A percentile compares a stretch with the other conserved stretches of the same genome.
phyloP scores from a whole-genome alignment of 1,139 yeast genomes.

The Yamadazyma siamensis region DNA sequence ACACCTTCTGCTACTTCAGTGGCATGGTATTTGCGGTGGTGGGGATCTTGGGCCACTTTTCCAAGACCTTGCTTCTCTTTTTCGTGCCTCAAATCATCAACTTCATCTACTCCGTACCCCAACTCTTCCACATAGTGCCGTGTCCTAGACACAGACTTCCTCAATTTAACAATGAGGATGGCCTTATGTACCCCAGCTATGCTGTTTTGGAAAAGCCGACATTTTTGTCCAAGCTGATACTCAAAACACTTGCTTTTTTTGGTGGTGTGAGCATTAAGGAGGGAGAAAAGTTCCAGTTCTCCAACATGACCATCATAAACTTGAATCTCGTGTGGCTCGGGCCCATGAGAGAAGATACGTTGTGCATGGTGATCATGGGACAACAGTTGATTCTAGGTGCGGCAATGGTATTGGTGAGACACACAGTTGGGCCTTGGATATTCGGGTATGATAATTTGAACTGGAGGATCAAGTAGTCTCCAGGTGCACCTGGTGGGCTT shows the following conservation, averaged over 20 bases:
- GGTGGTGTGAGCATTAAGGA: constrained; percentile 48
- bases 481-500: constrained; percentile 6
- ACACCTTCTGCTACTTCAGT: constrained; percentile 94
- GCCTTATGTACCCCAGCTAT: constrained; percentile 68
- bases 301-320: constrained; percentile 87
- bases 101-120: constrained; percentile 87
- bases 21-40: constrained; percentile 99
- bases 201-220: constrained; percentile 23
- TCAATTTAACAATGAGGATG: constrained; percentile 60
- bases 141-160: constrained; percentile 97
- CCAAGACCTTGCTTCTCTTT: constrained; percentile 82
- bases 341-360: constrained; percentile 77
- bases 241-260: constrained; percentile 36
- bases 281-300: constrained; percentile 45
- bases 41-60: constrained; percentile 93
- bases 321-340: constrained; percentile 81
- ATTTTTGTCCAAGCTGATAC: constrained; percentile 22
- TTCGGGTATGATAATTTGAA: constrained; percentile 85
- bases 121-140: constrained; percentile 77
- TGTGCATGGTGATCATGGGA: constrained; percentile 57
- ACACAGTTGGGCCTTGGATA: constrained; percentile 78
- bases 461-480: constrained; percentile 43
- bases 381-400: constrained; percentile 68
- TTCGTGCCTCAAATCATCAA: constrained; percentile 89
- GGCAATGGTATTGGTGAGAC: constrained; percentile 68